Conservation (phyloP, 805 yeast species). For the Maudiozyma pseudohumilis region DNA sequence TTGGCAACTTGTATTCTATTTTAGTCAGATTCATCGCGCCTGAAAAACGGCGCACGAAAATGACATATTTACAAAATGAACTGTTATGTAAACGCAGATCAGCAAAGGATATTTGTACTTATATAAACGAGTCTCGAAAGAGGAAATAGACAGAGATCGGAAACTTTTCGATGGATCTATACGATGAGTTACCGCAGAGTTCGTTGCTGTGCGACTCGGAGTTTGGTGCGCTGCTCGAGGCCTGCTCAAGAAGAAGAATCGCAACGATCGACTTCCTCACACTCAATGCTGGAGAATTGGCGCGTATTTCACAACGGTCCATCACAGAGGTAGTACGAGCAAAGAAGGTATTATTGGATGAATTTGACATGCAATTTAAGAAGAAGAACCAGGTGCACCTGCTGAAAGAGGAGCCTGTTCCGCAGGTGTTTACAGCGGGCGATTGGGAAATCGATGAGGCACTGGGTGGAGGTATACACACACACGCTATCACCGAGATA, state of each 20-base stretch:
- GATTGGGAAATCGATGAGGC: conserved; percentile 39
- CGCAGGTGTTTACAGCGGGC: conserved; percentile 40
- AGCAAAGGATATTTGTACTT: too few species aligned
- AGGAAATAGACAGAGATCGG: neutral
- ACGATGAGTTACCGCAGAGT: conserved; percentile 33
- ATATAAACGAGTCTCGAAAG: too few species aligned
- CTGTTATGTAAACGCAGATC: too few species aligned
- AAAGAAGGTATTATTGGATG: conserved; percentile 13
- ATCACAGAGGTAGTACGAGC: conserved; percentile 26
- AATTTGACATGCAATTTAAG: conserved; percentile 10
- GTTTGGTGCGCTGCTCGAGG: conserved; percentile 23
- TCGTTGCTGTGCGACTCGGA: conserved; percentile 27
- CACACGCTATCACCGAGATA: conserved; percentile 57
- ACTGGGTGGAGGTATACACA: conserved; percentile 47
- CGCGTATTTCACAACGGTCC: conserved; percentile 29
- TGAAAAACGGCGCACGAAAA: too few species aligned
- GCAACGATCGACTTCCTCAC: conserved; percentile 35
- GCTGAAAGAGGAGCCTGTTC: neutral
- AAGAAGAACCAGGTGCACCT: conserved; percentile 4
- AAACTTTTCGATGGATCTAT: conserved; percentile 31
- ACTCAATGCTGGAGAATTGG: conserved; percentile 28
- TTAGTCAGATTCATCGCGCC: too few species aligned
- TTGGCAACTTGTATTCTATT: too few species aligned
- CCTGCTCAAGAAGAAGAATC: conserved; percentile 25
- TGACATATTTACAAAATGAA: too few species aligned